phyloP scores from a whole-genome alignment of 2,329 filamentous ascomycete genomes.

The Calonectria pteridis region DNA sequence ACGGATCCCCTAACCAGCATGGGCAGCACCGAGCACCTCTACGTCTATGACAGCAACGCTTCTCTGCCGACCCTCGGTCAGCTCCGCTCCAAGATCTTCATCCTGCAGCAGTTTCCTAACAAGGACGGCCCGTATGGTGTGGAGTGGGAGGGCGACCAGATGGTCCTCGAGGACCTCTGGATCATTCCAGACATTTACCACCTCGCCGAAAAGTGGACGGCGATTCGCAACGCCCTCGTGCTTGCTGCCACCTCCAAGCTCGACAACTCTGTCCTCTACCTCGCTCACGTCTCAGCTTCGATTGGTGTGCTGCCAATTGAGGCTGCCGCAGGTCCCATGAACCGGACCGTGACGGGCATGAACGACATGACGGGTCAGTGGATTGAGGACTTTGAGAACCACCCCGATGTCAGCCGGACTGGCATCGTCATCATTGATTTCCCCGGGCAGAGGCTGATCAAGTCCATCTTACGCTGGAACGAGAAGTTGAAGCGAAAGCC shows the following conservation, averaged over 20 bases:
- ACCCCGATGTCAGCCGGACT: constrained; percentile 47
- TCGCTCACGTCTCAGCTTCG: constrained; percentile 62
- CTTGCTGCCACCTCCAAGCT: constrained; percentile 49
- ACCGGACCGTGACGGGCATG: constrained; percentile 58
- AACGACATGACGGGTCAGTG: constrained; percentile 63
- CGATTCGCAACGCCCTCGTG: constrained; percentile 56
- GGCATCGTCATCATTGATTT: constrained; percentile 65
- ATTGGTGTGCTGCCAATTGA: constrained; percentile 63
- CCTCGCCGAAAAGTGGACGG: constrained; percentile 61
- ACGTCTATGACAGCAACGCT: constrained; percentile 45
- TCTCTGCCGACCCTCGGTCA: constrained; percentile 59
- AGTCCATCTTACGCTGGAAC: constrained; percentile 58
- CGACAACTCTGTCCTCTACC: constrained; percentile 55
- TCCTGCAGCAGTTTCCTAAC: constrained; percentile 61
- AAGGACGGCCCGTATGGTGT: constrained; percentile 55
- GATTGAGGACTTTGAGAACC: constrained; percentile 49
- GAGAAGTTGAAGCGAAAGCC: constrained; percentile 36
- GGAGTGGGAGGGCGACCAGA: constrained; percentile 58
- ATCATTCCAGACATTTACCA: constrained; percentile 57
- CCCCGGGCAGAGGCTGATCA: constrained; percentile 57
- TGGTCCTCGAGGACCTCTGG: constrained; percentile 62
- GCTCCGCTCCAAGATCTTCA: constrained; percentile 59
- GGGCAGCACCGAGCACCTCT: constrained; percentile 53
- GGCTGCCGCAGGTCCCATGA: constrained; percentile 61
- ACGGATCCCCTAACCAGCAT: constrained; percentile 49